These are phyloP conservation scores for Pseudotsuga menziesii DNA, from an alignment of 75 land plant genomes.

Conservation along the genomic window DNA sequence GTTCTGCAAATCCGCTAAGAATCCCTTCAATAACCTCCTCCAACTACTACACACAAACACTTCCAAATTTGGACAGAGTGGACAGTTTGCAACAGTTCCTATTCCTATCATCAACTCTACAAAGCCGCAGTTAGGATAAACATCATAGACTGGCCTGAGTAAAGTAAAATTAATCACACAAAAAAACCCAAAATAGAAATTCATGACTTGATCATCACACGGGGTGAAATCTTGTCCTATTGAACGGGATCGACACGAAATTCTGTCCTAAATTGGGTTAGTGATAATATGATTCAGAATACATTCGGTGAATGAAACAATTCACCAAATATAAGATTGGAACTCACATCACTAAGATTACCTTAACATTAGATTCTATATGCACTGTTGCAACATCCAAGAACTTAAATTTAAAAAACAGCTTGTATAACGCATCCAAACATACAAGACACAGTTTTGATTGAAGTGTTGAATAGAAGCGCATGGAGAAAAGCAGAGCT, in stretches of 20 bases:
- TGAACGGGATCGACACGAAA: background rate
- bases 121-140: background rate
- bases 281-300: background rate
- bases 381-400: background rate
- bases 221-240: background rate
- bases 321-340: background rate
- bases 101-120: background rate
- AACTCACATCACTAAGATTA: background rate
- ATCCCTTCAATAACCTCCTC: background rate
- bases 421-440: no score
- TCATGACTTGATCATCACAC: background rate
- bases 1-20: background rate
- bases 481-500: no score
- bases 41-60: slow-evolving; percentile 5
- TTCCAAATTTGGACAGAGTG: background rate
- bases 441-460: no score
- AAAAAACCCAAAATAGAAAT: background rate
- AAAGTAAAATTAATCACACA: background rate
- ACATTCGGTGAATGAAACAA: background rate
- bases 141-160: background rate
- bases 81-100: background rate
- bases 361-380: background rate
- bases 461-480: no score
- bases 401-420: background rate
- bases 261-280: background rate